phyloP scores from a whole-genome alignment of 2,329 filamentous ascomycete genomes.

The Botrytis paeoniae region DNA sequence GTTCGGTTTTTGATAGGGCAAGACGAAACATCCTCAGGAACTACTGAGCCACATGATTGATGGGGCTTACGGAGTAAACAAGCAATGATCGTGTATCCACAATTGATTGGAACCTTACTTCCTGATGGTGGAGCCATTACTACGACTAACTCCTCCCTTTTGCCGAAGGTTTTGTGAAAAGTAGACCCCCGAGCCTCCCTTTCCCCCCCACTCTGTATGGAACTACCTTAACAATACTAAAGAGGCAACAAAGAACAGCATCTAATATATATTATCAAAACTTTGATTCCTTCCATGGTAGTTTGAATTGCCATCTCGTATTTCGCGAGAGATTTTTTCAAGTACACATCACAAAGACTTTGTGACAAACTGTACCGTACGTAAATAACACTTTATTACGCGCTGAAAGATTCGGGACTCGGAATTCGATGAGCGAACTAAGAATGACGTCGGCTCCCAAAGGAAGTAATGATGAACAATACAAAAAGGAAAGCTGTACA shows the following conservation, averaged over 20 bases:
- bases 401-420: not conserved
- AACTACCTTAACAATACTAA: not conserved
- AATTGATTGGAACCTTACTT: not conserved
- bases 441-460: not conserved
- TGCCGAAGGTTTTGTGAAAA: not conserved
- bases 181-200: not conserved
- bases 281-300: not conserved
- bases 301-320: not conserved
- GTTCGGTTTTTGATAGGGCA: not conserved
- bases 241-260: not conserved
- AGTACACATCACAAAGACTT: not conserved
- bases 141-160: not conserved
- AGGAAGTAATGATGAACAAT: not conserved
- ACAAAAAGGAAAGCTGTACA: not conserved
- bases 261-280: not conserved
- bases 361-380: not conserved
- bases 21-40: not conserved
- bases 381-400: not conserved
- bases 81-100: slow-evolving; percentile 3
- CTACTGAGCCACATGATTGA: not conserved
- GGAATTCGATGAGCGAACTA: not conserved
- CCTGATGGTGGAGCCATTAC: not conserved
- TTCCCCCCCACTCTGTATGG: not conserved
- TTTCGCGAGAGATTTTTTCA: not conserved
- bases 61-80: not conserved